phyloP scores from a whole-genome alignment of 140 eudicot genomes.

The Cichorium intybus region DNA sequence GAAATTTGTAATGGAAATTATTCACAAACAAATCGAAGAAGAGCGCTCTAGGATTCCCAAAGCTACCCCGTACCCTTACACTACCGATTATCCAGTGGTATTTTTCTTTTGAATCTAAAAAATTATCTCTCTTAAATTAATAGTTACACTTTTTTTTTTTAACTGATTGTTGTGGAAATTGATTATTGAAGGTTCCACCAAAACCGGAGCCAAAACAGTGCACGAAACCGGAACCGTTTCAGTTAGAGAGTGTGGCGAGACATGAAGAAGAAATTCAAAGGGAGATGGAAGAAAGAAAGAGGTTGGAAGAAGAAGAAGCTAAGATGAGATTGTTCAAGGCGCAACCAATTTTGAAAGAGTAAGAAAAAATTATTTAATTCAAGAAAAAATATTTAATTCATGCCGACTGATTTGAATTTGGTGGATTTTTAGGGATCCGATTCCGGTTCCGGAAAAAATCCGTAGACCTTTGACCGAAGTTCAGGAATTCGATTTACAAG shows the following conservation, averaged over 20 bases:
- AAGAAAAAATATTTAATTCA: not conserved
- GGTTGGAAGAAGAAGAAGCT: slow-evolving; percentile 79
- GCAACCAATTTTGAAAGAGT: slow-evolving; percentile 84
- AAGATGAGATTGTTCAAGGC: slow-evolving; percentile 76
- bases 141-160: too few relatives aligned
- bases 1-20: slow-evolving; percentile 52
- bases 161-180: too few relatives aligned
- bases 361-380: not conserved
- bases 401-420: not conserved
- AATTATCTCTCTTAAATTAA: too few relatives aligned
- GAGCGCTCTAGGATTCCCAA: slow-evolving; percentile 78
- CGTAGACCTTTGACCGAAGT: slow-evolving; percentile 86
- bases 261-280: slow-evolving; percentile 85
- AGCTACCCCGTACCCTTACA: slow-evolving; percentile 87
- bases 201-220: slow-evolving; percentile 90
- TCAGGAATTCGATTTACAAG: slow-evolving; percentile 78
- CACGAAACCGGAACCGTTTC: slow-evolving; percentile 87
- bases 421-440: slow-evolving; percentile 68
- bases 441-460: slow-evolving; percentile 79
- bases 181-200: slow-evolving; percentile 66
- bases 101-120: too few relatives aligned
- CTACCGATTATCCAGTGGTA: slow-evolving; percentile 97
- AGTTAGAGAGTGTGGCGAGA: slow-evolving; percentile 78
- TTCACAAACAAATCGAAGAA: slow-evolving; percentile 76
- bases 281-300: slow-evolving; percentile 81